Conservation (phyloP, 1,284 basidiomycete species). For the Meripilus lineatus region DNA sequence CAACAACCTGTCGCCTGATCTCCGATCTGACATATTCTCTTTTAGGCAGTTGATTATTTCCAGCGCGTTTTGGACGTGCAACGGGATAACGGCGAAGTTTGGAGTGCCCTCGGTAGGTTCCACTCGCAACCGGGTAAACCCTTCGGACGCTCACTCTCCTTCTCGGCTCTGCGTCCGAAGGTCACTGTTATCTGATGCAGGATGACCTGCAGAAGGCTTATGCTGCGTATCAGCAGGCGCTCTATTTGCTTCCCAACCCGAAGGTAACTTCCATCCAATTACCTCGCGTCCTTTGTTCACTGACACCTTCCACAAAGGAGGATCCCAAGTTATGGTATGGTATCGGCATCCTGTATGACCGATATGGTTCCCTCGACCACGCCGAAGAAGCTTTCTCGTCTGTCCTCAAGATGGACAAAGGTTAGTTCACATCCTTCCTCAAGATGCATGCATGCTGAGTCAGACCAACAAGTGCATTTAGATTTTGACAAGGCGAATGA, state of each 20-base stretch:
- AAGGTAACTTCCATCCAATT: constrained; percentile 49
- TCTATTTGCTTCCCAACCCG: constrained; percentile 93
- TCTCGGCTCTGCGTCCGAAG: constrained; percentile 33
- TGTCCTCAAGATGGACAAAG: constrained; percentile 95
- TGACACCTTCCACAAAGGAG: constrained; percentile 41
- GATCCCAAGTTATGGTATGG: constrained; percentile 99
- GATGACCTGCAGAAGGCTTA: constrained; percentile 99
- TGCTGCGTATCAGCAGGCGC: constrained; percentile 96
- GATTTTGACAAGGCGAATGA: constrained; percentile 99
- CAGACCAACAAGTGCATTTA: constrained; percentile 31
- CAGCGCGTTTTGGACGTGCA: constrained; percentile 86
- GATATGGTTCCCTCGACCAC: constrained; percentile 97
- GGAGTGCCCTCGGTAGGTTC: constrained; percentile 81
- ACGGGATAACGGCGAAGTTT: constrained; percentile 91
- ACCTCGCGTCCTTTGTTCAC: constrained; percentile 15
- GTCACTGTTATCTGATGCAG: constrained; percentile 98
- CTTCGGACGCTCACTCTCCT: constrained; percentile 15
- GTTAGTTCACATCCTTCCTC: constrained; percentile 37
- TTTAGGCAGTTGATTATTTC: constrained; percentile 91
- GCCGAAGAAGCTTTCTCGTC: constrained; percentile 98
- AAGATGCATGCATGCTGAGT: constrained; percentile 31
- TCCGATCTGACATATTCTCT: constrained; percentile 20
- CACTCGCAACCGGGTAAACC: constrained; percentile 11
- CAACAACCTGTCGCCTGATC: constrained; percentile 11
- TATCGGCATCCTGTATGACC: constrained; percentile 97